Percentiles rank a stretch among this genome's conserved stretches.
These are phyloP conservation scores for Agaricus blazei DNA, from an alignment of 768 basidiomycete genomes.

Conservation along the genomic window DNA sequence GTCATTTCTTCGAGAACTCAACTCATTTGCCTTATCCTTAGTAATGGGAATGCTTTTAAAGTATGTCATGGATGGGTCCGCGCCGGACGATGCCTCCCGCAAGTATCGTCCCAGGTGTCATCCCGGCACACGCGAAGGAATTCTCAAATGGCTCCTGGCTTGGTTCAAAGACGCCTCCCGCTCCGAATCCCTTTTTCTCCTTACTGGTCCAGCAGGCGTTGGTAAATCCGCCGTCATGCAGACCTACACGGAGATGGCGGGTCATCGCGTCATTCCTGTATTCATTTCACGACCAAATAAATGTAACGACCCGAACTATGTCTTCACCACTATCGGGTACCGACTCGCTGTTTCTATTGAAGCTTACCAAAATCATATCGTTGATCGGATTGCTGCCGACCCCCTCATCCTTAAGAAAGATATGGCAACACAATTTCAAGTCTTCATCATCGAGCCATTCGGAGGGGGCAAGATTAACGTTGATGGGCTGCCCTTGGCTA, in stretches of 20 bases:
- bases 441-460: neutral
- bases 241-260: neutral
- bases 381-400: no score
- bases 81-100: neutral
- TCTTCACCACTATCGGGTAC: neutral
- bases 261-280: neutral
- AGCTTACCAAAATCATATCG: neutral
- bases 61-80: neutral
- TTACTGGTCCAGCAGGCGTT: neutral
- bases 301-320: neutral
- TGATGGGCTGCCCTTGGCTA: neutral
- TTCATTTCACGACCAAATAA: neutral
- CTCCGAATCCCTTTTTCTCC: neutral
- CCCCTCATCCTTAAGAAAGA: no score
- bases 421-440: neutral
- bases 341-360: neutral
- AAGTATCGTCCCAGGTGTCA: neutral
- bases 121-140: neutral
- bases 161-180: neutral
- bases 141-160: neutral
- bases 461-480: no score
- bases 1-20: no score
- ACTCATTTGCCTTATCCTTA: no score
- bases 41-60: neutral
- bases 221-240: neutral